These are phyloP conservation scores for Chaetomium sp. DNA, from an alignment of 2,329 filamentous ascomycete species.

Conservation along the genomic window DNA sequence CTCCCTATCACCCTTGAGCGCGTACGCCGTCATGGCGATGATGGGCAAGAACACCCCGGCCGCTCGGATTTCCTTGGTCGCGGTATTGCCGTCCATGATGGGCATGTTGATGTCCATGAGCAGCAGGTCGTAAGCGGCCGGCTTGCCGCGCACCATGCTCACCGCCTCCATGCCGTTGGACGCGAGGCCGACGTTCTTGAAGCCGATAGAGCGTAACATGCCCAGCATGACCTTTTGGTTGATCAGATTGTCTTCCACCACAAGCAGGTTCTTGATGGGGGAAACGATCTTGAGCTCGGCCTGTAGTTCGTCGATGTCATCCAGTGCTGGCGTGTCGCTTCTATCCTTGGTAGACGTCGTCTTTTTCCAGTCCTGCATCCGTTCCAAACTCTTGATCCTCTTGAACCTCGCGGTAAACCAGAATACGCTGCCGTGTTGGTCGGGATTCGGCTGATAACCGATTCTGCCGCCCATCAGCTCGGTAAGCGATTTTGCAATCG, in stretches of 20 bases:
- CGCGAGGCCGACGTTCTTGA: constrained; percentile 46
- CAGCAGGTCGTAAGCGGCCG: constrained; percentile 50
- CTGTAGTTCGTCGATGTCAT: constrained; percentile 22
- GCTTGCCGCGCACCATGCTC: constrained; percentile 45
- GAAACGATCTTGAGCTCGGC: constrained; percentile 43
- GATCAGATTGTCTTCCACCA: constrained; percentile 48
- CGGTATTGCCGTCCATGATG: constrained; percentile 57
- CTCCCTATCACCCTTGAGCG: constrained; percentile 58
- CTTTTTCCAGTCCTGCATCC: constrained; percentile 37
- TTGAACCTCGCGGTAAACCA: constrained; percentile 53
- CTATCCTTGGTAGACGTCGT: no score
- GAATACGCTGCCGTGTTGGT: constrained; percentile 52
- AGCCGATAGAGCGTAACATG: constrained; percentile 45
- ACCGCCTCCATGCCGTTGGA: constrained; percentile 49
- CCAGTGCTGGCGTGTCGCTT: no score
- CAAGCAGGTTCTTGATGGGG: constrained; percentile 44
- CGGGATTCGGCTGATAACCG: constrained; percentile 47
- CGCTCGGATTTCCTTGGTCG: constrained; percentile 52
- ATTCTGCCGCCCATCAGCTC: constrained; percentile 68
- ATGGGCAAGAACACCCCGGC: constrained; percentile 37
- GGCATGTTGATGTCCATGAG: constrained; percentile 65
- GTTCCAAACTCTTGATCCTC: constrained; percentile 40
- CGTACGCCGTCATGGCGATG: constrained; percentile 59
- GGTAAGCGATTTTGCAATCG: constrained; percentile 78
- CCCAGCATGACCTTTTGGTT: constrained; percentile 47